Base-by-base conservation (phyloP, 176 grass and related monocot genomes). In the Stipa capillata region DNA sequence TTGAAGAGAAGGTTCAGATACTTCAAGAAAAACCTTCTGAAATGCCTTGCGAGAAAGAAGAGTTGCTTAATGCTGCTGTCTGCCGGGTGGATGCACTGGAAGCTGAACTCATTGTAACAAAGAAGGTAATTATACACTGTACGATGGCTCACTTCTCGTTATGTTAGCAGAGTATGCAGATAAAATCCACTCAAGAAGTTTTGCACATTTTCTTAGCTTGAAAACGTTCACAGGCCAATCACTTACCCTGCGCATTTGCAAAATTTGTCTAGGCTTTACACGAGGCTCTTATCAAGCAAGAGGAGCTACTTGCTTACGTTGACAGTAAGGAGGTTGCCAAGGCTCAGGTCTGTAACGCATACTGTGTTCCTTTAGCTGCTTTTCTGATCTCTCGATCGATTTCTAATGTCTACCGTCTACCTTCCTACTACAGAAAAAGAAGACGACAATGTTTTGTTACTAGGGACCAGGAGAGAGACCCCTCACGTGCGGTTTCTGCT, bases 21-120 rank as follows among this genome's bases (percentile, higher is more conserved):
- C 92, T 99, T 73, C 81, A 95, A 79, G 87, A 83, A 61, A 99
- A 94, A 43, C 92, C 90, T 76, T 95, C 77, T 74, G 90, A 99
- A 77, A 95, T 99, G 96, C 96, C 96, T 35, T 85, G 83, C 7
- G 96, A 99, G 86, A 95, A 99, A 83, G 96, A 99, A 85, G 96
- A 99, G 81, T 62, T 99, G 58, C 96, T 99, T 74, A 84, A 92
- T 59, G 96, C 96, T 13, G 92, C 92, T n/a, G 88, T 99, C n/a
- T 49, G 76, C 15, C 92, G 96, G 4, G 90, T 99, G 58, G 96
- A 99, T 87, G 96, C 96, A 78, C 79, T 99, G n/a, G 96, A 99
- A 80, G 96, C 96, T 0, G 96, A 99, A 44, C 96, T 99, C 48
- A 99, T 99, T 27, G 96, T 95, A 73, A 95, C 96, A n/a, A 99